A percentile compares a stretch with the other conserved stretches of the same genome.
Conservation (phyloP, 305 asterid species). For the Solanum chacoense region DNA sequence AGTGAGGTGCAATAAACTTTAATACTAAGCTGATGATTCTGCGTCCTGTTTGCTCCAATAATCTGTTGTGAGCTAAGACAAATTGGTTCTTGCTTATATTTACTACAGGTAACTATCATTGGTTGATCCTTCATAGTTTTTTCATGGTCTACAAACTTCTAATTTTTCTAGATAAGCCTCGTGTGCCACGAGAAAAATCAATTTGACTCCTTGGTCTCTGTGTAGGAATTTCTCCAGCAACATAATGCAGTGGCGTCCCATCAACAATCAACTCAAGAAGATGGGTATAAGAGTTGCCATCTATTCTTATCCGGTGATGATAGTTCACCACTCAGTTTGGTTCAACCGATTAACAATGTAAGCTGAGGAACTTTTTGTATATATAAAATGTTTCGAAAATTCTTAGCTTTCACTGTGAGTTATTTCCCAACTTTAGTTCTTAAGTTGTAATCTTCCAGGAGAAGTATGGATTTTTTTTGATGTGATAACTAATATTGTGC, state of each 20-base stretch:
- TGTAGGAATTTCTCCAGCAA: conserved; percentile 24
- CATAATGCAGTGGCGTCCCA: conserved; percentile 8
- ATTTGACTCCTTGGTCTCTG: neutral
- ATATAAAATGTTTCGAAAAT: neutral
- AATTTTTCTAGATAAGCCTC: neutral
- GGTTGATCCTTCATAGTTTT: neutral
- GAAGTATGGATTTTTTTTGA: neutral
- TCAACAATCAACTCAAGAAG: conserved; percentile 17
- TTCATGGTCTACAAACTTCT: neutral
- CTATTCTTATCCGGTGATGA: conserved; percentile 41
- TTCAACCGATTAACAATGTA: conserved; percentile 38
- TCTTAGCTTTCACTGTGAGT: neutral
- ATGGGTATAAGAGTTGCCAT: conserved; percentile 34
- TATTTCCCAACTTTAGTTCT: neutral
- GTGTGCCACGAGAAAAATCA: neutral
- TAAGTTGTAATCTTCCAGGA: neutral
- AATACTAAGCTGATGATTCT: neutral
- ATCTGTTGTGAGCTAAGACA: neutral
- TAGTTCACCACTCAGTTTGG: conserved; percentile 31
- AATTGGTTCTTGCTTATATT: neutral
- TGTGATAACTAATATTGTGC: neutral
- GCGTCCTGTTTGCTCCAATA: neutral
- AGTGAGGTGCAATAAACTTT: neutral
- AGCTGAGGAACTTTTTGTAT: conserved; percentile 1
- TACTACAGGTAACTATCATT: neutral